These are phyloP conservation scores for Wickerhamiella kurtzmanii DNA, from an alignment of 805 yeast species.

Conservation along the genomic window DNA sequence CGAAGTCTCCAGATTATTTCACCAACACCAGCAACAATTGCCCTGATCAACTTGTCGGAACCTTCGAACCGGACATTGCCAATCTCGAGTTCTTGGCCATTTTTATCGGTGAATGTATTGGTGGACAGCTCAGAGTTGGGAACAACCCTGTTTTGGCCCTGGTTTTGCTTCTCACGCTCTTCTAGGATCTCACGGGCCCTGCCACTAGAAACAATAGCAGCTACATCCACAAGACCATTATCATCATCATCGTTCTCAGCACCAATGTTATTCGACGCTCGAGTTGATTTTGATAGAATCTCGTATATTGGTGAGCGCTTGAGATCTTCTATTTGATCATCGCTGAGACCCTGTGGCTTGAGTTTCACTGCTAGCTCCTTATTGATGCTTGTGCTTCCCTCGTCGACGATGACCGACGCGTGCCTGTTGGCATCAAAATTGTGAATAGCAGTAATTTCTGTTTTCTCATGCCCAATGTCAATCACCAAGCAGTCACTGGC, in stretches of 20 bases:
- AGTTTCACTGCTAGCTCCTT: constrained; percentile 36
- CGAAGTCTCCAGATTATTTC: constrained; percentile 45
- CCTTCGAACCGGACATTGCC: constrained; percentile 90
- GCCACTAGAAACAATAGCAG: constrained; percentile 72
- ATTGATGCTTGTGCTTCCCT: constrained; percentile 60
- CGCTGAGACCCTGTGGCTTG: constrained; percentile 36
- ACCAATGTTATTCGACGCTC: constrained; percentile 3
- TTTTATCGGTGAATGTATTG: constrained; percentile 54
- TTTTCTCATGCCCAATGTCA: constrained; percentile 63
- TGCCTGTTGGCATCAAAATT: constrained; percentile 52
- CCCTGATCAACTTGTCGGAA: constrained; percentile 41
- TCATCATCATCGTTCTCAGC: constrained; percentile 32
- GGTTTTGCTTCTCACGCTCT: constrained; percentile 41
- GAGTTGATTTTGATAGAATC: constrained; percentile 38
- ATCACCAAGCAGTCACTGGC: constrained; percentile 57
- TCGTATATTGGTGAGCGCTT: constrained; percentile 68
- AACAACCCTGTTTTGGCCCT: constrained; percentile 26
- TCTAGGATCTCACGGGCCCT: constrained; percentile 58
- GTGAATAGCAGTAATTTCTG: constrained; percentile 68
- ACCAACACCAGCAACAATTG: constrained; percentile 42
- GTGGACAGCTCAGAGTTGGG: constrained; percentile 55
- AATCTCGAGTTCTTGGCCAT: constrained; percentile 45
- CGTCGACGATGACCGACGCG: constrained; percentile 35
- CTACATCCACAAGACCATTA: constrained; percentile 75
- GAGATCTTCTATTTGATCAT: constrained; percentile 54